These are phyloP conservation scores for Agarophyton chilense DNA, from an alignment of 23 red algal species.

Conservation along the genomic window DNA sequence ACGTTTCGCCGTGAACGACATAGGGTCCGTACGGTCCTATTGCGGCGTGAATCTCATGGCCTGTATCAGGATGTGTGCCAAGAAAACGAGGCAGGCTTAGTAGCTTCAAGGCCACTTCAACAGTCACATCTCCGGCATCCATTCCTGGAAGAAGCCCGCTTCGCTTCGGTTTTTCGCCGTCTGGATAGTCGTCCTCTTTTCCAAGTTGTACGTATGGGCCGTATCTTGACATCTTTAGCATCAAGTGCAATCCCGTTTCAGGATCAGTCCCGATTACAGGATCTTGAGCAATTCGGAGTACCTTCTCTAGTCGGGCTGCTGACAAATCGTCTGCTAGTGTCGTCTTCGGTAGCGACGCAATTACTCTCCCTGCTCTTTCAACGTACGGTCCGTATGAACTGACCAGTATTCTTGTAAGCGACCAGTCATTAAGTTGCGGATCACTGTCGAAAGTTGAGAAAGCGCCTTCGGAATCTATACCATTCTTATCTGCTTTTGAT, in stretches of 20 bases:
- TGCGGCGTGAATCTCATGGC: conserved; percentile 68
- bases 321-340: conserved; percentile 89
- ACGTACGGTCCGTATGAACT: conserved; percentile 96
- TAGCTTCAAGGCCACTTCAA: conserved; percentile 70
- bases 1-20: conserved; percentile 50
- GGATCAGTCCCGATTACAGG: conserved; percentile 86
- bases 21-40: conserved; percentile 91
- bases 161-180: conserved; percentile 69
- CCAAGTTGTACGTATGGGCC: conserved; percentile 95
- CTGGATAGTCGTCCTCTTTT: conserved; percentile 37
- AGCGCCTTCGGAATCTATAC: background rate
- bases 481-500: background rate
- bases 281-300: conserved; percentile 61
- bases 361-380: conserved; percentile 34
- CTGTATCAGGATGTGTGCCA: conserved; percentile 79
- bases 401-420: conserved; percentile 66
- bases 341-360: conserved; percentile 66
- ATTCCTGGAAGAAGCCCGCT: conserved; percentile 64
- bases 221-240: conserved; percentile 76
- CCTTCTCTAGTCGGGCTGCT: conserved; percentile 34
- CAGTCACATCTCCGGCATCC: conserved; percentile 58
- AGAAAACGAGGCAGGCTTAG: conserved; percentile 87
- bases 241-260: conserved; percentile 50
- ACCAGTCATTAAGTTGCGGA: conserved; percentile 13
- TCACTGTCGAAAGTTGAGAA: too few species aligned